Conservation (phyloP, 2,329 filamentous ascomycete species). For the Pseudogymnoascus sp. region DNA sequence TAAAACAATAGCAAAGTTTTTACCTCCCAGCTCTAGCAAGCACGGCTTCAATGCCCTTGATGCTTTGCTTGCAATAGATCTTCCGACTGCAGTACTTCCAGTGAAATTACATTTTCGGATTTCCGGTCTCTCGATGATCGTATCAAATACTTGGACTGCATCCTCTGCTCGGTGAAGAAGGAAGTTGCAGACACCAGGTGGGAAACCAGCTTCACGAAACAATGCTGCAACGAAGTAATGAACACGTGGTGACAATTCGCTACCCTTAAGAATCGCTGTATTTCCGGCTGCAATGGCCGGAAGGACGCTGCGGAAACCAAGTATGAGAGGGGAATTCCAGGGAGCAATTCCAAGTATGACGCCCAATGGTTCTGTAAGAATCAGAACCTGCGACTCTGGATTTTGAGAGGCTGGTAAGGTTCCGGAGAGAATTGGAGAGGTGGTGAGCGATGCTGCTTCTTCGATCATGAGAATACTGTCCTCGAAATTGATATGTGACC, state of each 20-base stretch:
- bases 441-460: constrained; percentile 12
- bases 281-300: constrained; percentile 22
- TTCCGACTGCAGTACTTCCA: constrained; percentile 36
- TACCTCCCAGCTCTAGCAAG: constrained; percentile 43
- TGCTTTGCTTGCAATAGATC: constrained; percentile 33
- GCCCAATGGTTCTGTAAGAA: constrained; percentile 23
- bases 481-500: constrained; percentile 14
- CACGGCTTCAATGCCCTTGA: constrained; percentile 38
- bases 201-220: constrained; percentile 37
- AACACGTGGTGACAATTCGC: constrained; percentile 28
- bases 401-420: not conserved
- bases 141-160: constrained; percentile 30
- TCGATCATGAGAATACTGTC: constrained; percentile 10
- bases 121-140: constrained; percentile 31
- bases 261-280: constrained; percentile 27
- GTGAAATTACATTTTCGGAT: constrained; percentile 40
- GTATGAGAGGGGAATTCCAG: constrained; percentile 26
- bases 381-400: constrained; percentile 7
- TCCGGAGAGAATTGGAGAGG: not conserved
- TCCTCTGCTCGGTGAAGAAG: constrained; percentile 29
- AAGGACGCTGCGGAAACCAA: constrained; percentile 19
- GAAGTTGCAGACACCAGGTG: constrained; percentile 35
- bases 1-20: constrained; percentile 37
- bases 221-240: constrained; percentile 30
- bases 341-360: constrained; percentile 28